Percentiles rank a stretch among this genome's conserved stretches.
phyloP scores from a whole-genome alignment of 1,139 yeast species.

The Debaryomycetaceae sp. region DNA sequence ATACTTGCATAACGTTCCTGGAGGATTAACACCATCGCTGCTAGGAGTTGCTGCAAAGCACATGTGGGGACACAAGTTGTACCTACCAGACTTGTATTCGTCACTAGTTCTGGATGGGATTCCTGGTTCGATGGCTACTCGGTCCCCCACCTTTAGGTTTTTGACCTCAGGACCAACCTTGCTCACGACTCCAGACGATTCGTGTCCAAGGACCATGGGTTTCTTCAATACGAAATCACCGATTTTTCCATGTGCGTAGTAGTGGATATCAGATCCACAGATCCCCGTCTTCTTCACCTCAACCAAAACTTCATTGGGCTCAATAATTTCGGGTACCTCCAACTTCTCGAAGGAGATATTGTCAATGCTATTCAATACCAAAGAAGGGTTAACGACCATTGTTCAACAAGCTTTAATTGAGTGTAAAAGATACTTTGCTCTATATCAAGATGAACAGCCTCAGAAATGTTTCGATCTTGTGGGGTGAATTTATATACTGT shows the following conservation, averaged over 20 bases:
- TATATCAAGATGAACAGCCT: neutral
- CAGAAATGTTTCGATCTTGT: neutral
- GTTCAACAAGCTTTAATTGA: neutral
- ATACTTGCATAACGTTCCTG: constrained; percentile 73
- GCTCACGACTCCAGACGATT: constrained; percentile 67
- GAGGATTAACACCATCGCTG: constrained; percentile 39
- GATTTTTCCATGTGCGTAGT: constrained; percentile 73
- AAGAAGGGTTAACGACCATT: constrained; percentile 53
- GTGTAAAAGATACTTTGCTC: neutral
- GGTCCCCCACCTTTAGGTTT: constrained; percentile 65
- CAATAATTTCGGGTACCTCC: constrained; percentile 58
- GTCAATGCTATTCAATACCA: constrained; percentile 63
- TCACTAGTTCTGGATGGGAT: constrained; percentile 74
- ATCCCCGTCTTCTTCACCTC: constrained; percentile 77
- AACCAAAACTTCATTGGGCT: constrained; percentile 69
- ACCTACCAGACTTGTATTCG: constrained; percentile 70
- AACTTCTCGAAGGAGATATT: constrained; percentile 64
- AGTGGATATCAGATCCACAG: constrained; percentile 87
- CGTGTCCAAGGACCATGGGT: constrained; percentile 77
- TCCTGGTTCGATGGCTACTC: constrained; percentile 74
- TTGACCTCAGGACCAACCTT: constrained; percentile 64
- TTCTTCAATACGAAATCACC: constrained; percentile 64
- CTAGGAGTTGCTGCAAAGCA: constrained; percentile 82
- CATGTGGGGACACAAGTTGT: constrained; percentile 81
- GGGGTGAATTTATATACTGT: neutral